Conservation (phyloP, 108 stramenopile species). For the Fragilariopsis cylindrus region DNA sequence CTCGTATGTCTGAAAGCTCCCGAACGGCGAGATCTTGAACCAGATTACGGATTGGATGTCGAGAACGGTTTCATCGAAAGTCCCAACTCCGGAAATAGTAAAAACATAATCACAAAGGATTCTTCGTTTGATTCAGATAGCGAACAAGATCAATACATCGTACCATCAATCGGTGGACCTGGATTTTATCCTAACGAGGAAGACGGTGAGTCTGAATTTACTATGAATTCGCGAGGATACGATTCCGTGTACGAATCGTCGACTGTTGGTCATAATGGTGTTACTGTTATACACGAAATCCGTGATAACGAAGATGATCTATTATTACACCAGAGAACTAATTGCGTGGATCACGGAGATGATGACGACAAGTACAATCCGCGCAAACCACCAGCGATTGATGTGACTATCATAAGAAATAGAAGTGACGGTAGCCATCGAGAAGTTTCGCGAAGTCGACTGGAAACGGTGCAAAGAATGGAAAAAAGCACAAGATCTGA, state of each 20-base stretch:
- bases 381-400: constrained; percentile 4
- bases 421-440: neutral
- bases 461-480: constrained; percentile 14
- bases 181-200: neutral
- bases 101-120: neutral
- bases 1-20: constrained; percentile 69
- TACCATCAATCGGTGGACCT: neutral
- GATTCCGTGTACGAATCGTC: constrained; percentile 13
- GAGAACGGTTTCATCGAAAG: constrained; percentile 19
- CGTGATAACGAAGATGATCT: constrained; percentile 7
- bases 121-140: constrained; percentile 7
- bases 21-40: constrained; percentile 51
- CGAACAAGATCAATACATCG: neutral
- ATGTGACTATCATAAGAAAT: constrained; percentile 8
- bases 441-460: constrained; percentile 5
- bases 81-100: neutral
- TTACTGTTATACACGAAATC: neutral
- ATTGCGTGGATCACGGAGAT: constrained; percentile 4
- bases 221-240: constrained; percentile 11
- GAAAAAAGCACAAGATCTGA: constrained; percentile 4
- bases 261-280: neutral
- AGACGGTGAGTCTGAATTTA: constrained; percentile 2
- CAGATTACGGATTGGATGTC: constrained; percentile 49
- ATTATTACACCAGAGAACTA: neutral
- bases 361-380: neutral